Evolutionary conservation across 306 rosid genomes (phyloP).

Genomic region (Cicer yamashitae): DNA sequence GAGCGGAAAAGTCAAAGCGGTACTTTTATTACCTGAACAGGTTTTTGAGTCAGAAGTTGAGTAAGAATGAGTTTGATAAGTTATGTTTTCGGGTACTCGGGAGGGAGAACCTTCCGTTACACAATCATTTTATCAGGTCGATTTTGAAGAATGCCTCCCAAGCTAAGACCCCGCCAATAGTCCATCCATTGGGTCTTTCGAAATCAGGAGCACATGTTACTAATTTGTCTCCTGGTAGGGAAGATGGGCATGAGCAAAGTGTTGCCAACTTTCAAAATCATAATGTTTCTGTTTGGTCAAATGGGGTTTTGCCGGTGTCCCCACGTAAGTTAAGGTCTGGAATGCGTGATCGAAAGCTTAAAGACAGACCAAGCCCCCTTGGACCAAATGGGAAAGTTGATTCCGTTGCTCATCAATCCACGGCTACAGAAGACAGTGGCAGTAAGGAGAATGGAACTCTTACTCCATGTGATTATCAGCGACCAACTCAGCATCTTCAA

Average conservation of each 20-base stretch:
- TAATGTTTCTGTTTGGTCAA: constrained; percentile 71
- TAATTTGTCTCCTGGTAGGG: constrained; percentile 68
- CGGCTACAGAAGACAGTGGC: constrained; percentile 66
- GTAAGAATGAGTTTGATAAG: constrained; percentile 85
- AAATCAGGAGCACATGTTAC: constrained; percentile 64
- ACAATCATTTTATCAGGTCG: constrained; percentile 82
- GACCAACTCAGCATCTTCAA: constrained; percentile 78
- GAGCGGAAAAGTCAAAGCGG: constrained; percentile 73
- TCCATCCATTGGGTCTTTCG: constrained; percentile 54
- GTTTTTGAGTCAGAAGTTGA: constrained; percentile 85
- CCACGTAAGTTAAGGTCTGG: constrained; percentile 75
- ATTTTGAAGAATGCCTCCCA: constrained; percentile 88
- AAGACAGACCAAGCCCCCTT: constrained; percentile 95
- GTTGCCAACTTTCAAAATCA: constrained; percentile 60
- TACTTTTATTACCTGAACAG: constrained; percentile 76
- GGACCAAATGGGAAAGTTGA: constrained; percentile 94
- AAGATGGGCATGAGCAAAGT: constrained; percentile 77
- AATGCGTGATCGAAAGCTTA: constrained; percentile 75
- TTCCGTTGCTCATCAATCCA: constrained; percentile 57
- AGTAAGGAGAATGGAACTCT: constrained; percentile 78
- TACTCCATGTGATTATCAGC: constrained; percentile 81
- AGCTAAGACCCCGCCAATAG: constrained; percentile 87
- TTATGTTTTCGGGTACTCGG: constrained; percentile 76
- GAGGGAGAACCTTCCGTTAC: constrained; percentile 80
- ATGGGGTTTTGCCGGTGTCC: constrained; percentile 80